Percentiles rank a stretch among this genome's conserved stretches.
These are phyloP conservation scores for Microcyclospora pomicola DNA, from an alignment of 2,329 filamentous ascomycete genomes.

Conservation along the genomic window DNA sequence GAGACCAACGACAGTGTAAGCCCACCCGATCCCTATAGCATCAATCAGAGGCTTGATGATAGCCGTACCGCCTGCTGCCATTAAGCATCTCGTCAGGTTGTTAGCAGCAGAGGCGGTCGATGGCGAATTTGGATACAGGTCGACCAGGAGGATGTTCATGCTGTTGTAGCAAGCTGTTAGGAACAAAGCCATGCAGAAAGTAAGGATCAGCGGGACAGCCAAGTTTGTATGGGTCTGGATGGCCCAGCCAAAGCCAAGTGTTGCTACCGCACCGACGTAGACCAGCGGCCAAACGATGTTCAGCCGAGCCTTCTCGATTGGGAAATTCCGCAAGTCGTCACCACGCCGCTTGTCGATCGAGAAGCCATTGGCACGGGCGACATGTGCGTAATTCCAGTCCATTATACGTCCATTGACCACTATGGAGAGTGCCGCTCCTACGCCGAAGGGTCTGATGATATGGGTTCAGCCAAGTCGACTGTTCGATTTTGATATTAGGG, in stretches of 20 bases:
- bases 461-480: no score
- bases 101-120: slow-evolving; percentile 18
- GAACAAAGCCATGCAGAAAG: not conserved
- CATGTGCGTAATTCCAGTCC: slow-evolving; percentile 31
- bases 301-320: slow-evolving; percentile 34
- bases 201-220: not conserved
- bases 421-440: slow-evolving; percentile 27
- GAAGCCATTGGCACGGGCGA: slow-evolving; percentile 30
- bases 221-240: not conserved
- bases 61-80: slow-evolving; percentile 30
- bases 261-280: no score
- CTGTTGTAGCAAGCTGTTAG: slow-evolving; percentile 18
- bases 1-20: slow-evolving; percentile 26
- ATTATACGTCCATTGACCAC: slow-evolving; percentile 27
- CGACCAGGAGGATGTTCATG: slow-evolving; percentile 34
- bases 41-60: slow-evolving; percentile 26
- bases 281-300: no score
- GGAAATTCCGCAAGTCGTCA: slow-evolving; percentile 34
- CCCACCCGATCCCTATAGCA: slow-evolving; percentile 28
- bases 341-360: slow-evolving; percentile 24
- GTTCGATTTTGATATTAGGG: no score
- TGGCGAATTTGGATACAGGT: slow-evolving; percentile 29
- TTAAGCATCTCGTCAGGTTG: slow-evolving; percentile 30
- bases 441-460: slow-evolving; percentile 24
- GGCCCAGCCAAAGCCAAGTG: no score